These are phyloP conservation scores for Alternaria viburni DNA, from an alignment of 2,329 filamentous ascomycete genomes.

Conservation along the genomic window DNA sequence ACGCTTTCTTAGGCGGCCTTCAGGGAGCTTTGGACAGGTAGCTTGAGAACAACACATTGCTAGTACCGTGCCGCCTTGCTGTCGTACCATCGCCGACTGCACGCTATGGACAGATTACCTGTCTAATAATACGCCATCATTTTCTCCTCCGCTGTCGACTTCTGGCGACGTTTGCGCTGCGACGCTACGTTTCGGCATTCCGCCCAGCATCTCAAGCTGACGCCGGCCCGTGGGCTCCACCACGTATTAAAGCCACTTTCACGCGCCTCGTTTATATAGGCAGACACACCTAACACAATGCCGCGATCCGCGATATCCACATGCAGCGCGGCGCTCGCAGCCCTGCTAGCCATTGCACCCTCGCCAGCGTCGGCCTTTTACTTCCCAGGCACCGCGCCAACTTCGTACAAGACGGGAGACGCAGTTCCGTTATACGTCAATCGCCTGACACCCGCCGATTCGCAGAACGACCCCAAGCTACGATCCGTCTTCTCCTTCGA, in stretches of 20 bases:
- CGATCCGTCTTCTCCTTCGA: slow-evolving; percentile 96
- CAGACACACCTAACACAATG: slow-evolving; percentile 29
- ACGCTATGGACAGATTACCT: slow-evolving; percentile 1
- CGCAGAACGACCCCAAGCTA: slow-evolving; percentile 76
- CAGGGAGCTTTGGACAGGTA: slow-evolving; percentile 32
- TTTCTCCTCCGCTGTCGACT: not conserved
- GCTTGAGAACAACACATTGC: slow-evolving; percentile 31
- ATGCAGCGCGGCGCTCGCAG: slow-evolving; percentile 39
- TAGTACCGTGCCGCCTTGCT: slow-evolving; percentile 10
- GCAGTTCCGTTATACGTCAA: slow-evolving; percentile 90
- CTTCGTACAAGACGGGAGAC: slow-evolving; percentile 83
- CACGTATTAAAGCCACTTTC: slow-evolving; percentile 6
- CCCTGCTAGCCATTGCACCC: slow-evolving; percentile 48
- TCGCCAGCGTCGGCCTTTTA: slow-evolving; percentile 74
- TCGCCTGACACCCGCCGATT: slow-evolving; percentile 83
- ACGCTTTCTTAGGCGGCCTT: slow-evolving; percentile 14
- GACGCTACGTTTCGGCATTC: slow-evolving; percentile 19
- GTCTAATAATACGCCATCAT: not conserved
- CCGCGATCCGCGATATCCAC: slow-evolving; percentile 34
- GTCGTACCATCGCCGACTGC: not conserved
- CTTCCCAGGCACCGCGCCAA: slow-evolving; percentile 92
- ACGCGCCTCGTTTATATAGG: slow-evolving; percentile 1
- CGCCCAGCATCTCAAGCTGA: slow-evolving; percentile 20
- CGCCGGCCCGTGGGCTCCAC: slow-evolving; percentile 7
- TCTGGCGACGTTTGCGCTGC: slow-evolving; percentile 8